Conservation (phyloP, 2,329 filamentous ascomycete genomes). For the Diaporthe caulivora region DNA sequence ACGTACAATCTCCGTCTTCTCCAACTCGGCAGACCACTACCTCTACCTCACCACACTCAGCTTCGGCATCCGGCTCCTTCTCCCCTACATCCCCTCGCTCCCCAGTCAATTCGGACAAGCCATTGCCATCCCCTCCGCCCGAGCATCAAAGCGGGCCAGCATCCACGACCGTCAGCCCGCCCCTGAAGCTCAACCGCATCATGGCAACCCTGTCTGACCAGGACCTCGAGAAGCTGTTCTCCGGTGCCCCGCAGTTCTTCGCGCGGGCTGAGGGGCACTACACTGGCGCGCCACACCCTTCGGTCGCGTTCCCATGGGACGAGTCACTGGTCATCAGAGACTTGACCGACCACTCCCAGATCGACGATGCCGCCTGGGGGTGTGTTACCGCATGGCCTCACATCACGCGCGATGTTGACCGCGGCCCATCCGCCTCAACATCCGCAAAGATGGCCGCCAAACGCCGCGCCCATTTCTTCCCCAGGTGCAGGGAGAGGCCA, state of each 20-base stretch:
- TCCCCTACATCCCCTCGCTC: slow-evolving; percentile 49
- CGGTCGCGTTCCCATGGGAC: slow-evolving; percentile 77
- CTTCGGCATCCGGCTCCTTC: slow-evolving; percentile 35
- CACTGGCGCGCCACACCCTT: slow-evolving; percentile 71
- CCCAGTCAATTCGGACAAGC: slow-evolving; percentile 66
- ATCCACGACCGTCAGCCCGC: slow-evolving; percentile 46
- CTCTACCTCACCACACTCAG: slow-evolving; percentile 50
- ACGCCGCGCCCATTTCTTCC: slow-evolving; percentile 68
- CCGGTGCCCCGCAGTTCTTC: slow-evolving; percentile 81
- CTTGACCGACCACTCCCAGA: slow-evolving; percentile 73
- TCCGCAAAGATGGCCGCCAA: slow-evolving; percentile 58
- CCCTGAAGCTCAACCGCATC: slow-evolving; percentile 67
- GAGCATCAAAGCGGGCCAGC: not conserved
- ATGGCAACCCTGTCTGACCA: slow-evolving; percentile 70
- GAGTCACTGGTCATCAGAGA: slow-evolving; percentile 71
- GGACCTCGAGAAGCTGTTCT: slow-evolving; percentile 78
- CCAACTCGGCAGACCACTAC: slow-evolving; percentile 42
- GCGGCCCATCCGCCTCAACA: slow-evolving; percentile 56
- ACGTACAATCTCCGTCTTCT: slow-evolving; percentile 41
- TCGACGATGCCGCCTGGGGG: slow-evolving; percentile 74
- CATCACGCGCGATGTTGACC: slow-evolving; percentile 64
- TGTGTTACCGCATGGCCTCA: slow-evolving; percentile 74
- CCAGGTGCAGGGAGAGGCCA: slow-evolving; percentile 71
- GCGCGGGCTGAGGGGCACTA: slow-evolving; percentile 70
- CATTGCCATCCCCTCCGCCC: slow-evolving; percentile 67